These are phyloP conservation scores for Mycena amicta DNA, from an alignment of 768 basidiomycete genomes.

Conservation along the genomic window DNA sequence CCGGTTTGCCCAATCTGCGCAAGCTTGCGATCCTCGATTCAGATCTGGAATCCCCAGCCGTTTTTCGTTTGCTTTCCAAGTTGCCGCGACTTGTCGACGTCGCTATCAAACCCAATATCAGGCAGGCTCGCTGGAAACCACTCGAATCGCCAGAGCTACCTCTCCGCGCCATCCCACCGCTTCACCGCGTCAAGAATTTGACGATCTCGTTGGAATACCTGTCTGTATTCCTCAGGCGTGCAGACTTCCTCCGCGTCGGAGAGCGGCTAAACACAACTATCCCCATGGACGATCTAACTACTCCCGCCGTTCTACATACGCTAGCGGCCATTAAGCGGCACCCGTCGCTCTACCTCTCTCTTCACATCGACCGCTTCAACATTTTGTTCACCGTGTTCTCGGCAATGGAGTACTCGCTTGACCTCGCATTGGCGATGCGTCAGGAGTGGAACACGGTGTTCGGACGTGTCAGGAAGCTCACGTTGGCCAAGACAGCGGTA, in stretches of 20 bases:
- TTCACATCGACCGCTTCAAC: neutral
- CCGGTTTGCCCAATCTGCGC: neutral
- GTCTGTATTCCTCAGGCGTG: neutral
- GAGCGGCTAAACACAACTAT: neutral
- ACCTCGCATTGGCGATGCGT: neutral
- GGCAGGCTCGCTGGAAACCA: neutral
- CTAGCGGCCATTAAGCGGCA: neutral
- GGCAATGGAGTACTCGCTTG: neutral
- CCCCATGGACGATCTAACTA: neutral
- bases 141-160: neutral
- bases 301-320: neutral
- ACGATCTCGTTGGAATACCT: neutral
- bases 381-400: neutral
- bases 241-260: neutral
- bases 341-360: neutral
- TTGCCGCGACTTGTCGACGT: neutral
- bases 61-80: neutral
- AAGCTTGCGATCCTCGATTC: neutral
- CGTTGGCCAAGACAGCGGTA: neutral
- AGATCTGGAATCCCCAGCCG: neutral
- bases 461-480: neutral
- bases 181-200: neutral
- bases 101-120: neutral
- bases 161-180: neutral
- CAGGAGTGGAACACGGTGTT: neutral